These are phyloP conservation scores for Cryptococcus amylolentus DNA, from an alignment of 1,284 basidiomycete species.

Conservation along the genomic window DNA sequence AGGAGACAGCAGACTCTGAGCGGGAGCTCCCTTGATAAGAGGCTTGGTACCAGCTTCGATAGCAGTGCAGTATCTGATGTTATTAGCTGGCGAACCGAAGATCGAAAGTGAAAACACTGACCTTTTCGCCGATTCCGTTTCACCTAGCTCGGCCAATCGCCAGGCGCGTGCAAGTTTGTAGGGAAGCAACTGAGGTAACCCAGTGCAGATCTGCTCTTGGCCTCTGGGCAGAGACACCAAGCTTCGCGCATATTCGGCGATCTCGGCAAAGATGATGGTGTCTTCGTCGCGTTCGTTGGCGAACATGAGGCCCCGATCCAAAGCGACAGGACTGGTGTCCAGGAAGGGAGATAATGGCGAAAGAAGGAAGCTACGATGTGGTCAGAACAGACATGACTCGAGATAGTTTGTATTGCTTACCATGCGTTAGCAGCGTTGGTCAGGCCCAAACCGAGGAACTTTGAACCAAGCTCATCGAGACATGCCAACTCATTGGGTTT, in stretches of 20 bases:
- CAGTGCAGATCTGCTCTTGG: constrained; percentile 70
- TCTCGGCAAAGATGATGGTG: constrained; percentile 80
- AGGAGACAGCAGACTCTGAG: constrained; percentile 56
- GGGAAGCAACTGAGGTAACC: constrained; percentile 81
- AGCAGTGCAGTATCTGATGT: constrained; percentile 83
- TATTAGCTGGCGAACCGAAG: neutral
- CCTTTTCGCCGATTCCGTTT: constrained; percentile 69
- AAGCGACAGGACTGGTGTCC: constrained; percentile 50
- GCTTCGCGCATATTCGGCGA: constrained; percentile 86
- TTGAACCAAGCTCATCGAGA: constrained; percentile 82
- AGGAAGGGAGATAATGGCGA: constrained; percentile 76
- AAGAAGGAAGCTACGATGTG: constrained; percentile 68
- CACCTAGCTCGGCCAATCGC: constrained; percentile 72
- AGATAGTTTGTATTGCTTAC: constrained; percentile 52
- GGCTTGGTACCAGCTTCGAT: constrained; percentile 60
- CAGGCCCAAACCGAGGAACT: constrained; percentile 67
- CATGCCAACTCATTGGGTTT: constrained; percentile 61
- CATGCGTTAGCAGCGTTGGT: constrained; percentile 86
- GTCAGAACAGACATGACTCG: constrained; percentile 6
- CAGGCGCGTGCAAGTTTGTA: constrained; percentile 81
- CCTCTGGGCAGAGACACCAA: constrained; percentile 71
- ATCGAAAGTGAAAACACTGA: constrained; percentile 43
- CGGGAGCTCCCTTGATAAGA: constrained; percentile 18
- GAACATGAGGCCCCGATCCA: constrained; percentile 36
- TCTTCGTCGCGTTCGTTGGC: constrained; percentile 53